Evolutionary conservation across 139 green algal genomes (phyloP).

Genomic region (Gonium pectorale): DNA sequence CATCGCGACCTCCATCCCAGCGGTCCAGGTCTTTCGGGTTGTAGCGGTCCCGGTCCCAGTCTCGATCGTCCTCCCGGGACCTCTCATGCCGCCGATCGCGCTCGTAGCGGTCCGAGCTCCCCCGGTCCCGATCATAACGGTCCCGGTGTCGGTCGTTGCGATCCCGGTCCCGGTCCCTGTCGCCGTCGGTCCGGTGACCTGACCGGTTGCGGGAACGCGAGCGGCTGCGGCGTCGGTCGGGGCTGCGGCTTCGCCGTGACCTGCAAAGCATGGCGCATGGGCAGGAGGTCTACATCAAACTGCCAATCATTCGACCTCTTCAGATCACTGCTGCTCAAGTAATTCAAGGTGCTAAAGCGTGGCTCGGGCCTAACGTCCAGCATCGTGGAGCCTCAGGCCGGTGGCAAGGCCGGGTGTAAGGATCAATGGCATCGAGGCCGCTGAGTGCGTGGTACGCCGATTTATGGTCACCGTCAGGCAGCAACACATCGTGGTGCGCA

Average conservation of each 20-base stretch:
- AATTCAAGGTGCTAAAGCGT: no score
- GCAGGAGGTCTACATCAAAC: not conserved
- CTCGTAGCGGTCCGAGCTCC: not conserved
- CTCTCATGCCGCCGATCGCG: conserved; percentile 8
- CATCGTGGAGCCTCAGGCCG: no score
- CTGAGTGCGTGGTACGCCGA: no score
- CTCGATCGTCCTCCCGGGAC: not conserved
- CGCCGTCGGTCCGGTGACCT: not conserved
- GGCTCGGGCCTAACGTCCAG: no score
- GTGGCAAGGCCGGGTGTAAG: no score
- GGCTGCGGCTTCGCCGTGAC: conserved; percentile 3
- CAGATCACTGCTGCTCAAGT: no score
- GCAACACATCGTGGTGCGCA: no score
- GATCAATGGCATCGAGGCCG: no score
- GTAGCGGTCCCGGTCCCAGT: not conserved
- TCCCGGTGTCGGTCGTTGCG: not conserved
- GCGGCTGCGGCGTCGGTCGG: conserved; percentile 15
- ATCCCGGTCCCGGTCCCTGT: not conserved
- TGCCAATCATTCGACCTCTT: no score
- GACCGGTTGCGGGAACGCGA: not conserved
- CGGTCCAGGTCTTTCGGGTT: no score
- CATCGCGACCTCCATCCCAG: no score
- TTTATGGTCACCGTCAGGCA: no score
- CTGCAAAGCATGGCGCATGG: not conserved
- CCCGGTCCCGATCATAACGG: not conserved